Percentiles rank a stretch among this genome's conserved stretches.
Evolutionary conservation across 352 stramenopile species (phyloP).

Genomic region (Elongisporangium undulatum): DNA sequence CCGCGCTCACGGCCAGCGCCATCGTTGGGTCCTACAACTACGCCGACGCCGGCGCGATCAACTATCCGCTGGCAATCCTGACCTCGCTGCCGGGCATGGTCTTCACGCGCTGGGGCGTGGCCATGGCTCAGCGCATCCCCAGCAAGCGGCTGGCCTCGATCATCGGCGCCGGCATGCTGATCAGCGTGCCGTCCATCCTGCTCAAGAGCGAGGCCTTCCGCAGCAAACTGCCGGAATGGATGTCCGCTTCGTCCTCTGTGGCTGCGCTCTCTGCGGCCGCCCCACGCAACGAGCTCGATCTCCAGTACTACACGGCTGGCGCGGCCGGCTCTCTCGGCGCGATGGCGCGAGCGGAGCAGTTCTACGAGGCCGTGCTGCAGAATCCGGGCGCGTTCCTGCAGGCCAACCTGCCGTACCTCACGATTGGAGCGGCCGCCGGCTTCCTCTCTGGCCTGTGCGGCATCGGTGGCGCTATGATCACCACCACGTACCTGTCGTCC

Average conservation of each 20-base stretch:
- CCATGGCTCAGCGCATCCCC: conserved; percentile 14
- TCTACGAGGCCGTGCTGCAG: not conserved
- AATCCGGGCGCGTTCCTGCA: conserved; percentile 9
- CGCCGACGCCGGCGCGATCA: conserved; percentile 12
- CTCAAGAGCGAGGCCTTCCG: conserved; percentile 14
- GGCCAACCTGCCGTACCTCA: conserved; percentile 15
- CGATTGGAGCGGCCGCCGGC: conserved; percentile 14
- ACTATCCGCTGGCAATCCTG: conserved; percentile 17
- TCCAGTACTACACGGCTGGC: not conserved
- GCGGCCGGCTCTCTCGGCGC: not conserved
- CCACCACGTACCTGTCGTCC: conserved; percentile 22
- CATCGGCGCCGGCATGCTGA: conserved; percentile 19
- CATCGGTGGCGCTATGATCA: conserved; percentile 22
- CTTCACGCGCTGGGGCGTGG: conserved; percentile 17
- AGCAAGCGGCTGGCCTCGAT: conserved; percentile 15
- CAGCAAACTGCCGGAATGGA: conserved; percentile 2
- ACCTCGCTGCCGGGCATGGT: conserved; percentile 15
- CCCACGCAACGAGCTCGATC: not conserved
- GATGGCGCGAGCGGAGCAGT: not conserved
- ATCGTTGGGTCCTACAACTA: conserved; percentile 21
- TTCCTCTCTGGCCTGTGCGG: conserved; percentile 25
- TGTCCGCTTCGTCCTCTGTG: not conserved
- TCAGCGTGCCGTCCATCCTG: conserved; percentile 17
- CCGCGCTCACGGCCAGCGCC: conserved; percentile 17
- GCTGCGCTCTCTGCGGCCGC: not conserved